phyloP scores from a whole-genome alignment of 2,329 filamentous ascomycete species.

The Calonectria multiphialidica region DNA sequence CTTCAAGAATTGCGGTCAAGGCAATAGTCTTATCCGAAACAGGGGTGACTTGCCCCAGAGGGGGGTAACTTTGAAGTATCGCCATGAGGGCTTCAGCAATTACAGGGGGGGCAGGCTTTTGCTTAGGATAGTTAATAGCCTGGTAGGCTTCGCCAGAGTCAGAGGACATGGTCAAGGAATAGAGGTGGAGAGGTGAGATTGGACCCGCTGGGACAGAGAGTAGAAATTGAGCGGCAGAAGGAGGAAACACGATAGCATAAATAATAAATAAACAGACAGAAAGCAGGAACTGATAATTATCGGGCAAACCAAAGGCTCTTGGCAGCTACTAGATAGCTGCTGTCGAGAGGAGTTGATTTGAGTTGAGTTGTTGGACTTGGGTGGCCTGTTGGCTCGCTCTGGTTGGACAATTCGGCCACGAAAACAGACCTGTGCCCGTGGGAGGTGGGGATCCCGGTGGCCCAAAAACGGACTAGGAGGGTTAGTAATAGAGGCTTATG shows the following conservation, averaged over 20 bases:
- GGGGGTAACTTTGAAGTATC: slow-evolving; percentile 69
- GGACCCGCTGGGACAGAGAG: not conserved
- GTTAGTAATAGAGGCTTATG: slow-evolving; percentile 49
- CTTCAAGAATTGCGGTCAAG: slow-evolving; percentile 79
- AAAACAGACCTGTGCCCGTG: slow-evolving; percentile 34
- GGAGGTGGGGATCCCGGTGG: slow-evolving; percentile 30
- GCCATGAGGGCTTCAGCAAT: slow-evolving; percentile 50
- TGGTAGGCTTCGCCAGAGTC: slow-evolving; percentile 53
- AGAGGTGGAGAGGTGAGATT: slow-evolving; percentile 23
- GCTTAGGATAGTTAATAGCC: slow-evolving; percentile 52
- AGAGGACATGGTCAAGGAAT: slow-evolving; percentile 40
- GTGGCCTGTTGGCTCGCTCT: slow-evolving; percentile 9
- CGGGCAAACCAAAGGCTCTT: not conserved
- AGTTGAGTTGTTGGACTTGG: slow-evolving; percentile 15
- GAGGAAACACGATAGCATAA: not conserved
- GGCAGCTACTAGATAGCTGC: not conserved
- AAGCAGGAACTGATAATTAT: not conserved
- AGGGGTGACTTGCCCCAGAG: slow-evolving; percentile 80
- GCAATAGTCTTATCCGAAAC: slow-evolving; percentile 61
- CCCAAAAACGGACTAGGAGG: slow-evolving; percentile 38
- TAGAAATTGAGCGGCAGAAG: not conserved
- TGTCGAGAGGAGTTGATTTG: slow-evolving; percentile 2
- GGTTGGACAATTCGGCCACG: slow-evolving; percentile 26
- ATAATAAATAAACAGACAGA: not conserved
- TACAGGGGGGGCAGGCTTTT: slow-evolving; percentile 46